These are phyloP conservation scores for Fraxinus cuspidata DNA, from an alignment of 257 asterid genomes.

Conservation along the genomic window DNA sequence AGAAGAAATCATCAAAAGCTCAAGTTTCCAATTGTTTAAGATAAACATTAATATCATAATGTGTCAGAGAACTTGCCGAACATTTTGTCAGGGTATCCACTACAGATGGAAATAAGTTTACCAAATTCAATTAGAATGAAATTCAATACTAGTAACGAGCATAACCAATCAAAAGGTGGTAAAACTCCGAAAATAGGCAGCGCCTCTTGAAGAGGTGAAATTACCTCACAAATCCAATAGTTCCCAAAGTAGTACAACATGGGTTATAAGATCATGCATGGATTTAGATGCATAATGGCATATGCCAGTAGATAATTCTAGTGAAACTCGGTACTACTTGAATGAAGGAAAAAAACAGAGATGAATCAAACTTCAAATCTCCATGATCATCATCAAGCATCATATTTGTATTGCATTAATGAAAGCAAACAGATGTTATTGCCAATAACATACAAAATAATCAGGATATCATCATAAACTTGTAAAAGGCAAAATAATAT, in stretches of 20 bases:
- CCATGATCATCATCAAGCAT: slow-evolving; percentile 8
- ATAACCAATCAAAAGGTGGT: too few relatives aligned
- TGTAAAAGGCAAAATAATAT: slow-evolving; percentile 14
- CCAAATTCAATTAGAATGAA: too few relatives aligned
- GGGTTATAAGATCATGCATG: neutral
- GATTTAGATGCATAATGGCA: neutral
- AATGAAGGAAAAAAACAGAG: neutral
- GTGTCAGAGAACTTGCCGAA: too few relatives aligned
- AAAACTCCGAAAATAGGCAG: too few relatives aligned
- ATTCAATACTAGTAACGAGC: too few relatives aligned
- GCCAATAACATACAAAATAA: neutral
- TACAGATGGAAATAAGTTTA: too few relatives aligned
- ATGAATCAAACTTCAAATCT: neutral
- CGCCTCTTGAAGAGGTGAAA: neutral
- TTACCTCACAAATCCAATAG: neutral
- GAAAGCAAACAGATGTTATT: neutral
- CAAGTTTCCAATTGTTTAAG: too few relatives aligned
- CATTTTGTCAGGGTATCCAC: too few relatives aligned
- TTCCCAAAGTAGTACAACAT: neutral
- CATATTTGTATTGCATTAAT: neutral
- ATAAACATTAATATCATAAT: too few relatives aligned
- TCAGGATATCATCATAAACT: slow-evolving; percentile 1
- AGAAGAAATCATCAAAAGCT: too few relatives aligned
- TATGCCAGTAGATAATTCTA: neutral
- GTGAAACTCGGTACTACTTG: neutral